Percentiles rank a stretch among this genome's conserved stretches.
Conservation (phyloP, 1,284 basidiomycete species). For the Coniophora puteana region DNA sequence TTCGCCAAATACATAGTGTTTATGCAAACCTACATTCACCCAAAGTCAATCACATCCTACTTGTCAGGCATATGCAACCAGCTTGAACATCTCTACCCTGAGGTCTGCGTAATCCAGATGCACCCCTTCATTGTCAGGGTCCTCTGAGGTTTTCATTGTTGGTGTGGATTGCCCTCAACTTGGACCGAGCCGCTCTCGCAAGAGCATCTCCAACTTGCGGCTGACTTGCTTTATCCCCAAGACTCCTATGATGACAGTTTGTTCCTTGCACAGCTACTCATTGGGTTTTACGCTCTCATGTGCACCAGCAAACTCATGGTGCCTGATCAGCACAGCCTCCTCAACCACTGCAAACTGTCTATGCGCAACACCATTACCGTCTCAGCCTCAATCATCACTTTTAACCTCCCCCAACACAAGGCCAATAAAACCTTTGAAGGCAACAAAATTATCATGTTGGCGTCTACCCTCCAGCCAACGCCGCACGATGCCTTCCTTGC, state of each 20-base stretch:
- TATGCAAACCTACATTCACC: constrained; percentile 36
- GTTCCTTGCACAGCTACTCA: too few species aligned
- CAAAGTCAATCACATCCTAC: constrained; percentile 33
- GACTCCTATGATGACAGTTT: too few species aligned
- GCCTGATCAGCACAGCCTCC: constrained; percentile 13
- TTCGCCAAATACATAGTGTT: constrained; percentile 33
- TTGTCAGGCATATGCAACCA: constrained; percentile 37
- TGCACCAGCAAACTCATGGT: constrained; percentile 26
- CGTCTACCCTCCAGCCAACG: too few species aligned
- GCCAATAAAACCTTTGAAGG: too few species aligned
- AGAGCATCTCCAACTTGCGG: too few species aligned
- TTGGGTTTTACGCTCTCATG: constrained; percentile 23
- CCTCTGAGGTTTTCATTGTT: constrained; percentile 16
- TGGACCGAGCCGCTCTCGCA: constrained; percentile 12
- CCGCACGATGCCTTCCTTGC: too few species aligned
- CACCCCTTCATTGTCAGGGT: constrained; percentile 16
- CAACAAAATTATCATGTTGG: too few species aligned
- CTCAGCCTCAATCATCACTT: background rate
- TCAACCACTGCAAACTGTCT: constrained; percentile 13
- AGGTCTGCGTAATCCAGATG: constrained; percentile 18
- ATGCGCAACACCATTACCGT: constrained; percentile 8
- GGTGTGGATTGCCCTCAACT: background rate
- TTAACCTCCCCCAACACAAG: too few species aligned
- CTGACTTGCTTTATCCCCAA: too few species aligned
- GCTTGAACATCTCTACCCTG: constrained; percentile 35